phyloP scores from a whole-genome alignment of 352 stramenopile species.

The Pythium scleroteichum region DNA sequence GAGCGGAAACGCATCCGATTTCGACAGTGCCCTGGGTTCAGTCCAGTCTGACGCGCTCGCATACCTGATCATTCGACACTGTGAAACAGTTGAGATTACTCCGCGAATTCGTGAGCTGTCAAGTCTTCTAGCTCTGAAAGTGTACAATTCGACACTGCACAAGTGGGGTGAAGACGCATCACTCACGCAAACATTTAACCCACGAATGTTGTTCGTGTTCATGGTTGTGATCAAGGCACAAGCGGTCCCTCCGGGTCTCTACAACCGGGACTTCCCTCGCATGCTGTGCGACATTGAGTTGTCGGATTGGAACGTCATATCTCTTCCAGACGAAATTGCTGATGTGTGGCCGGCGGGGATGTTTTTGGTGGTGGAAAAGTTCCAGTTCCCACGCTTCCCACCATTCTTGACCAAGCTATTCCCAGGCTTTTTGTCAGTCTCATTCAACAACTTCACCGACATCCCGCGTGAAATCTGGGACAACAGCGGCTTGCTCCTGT shows the following conservation, averaged over 20 bases:
- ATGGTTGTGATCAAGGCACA: conserved; percentile 14
- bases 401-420: background rate
- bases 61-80: conserved; percentile 30
- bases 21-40: conserved; percentile 16
- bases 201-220: conserved; percentile 16
- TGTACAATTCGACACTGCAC: conserved; percentile 29
- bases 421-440: conserved; percentile 2
- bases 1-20: conserved; percentile 16
- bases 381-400: background rate
- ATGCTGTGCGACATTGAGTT: conserved; percentile 19
- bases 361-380: conserved; percentile 24
- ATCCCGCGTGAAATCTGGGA: background rate
- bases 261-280: conserved; percentile 13
- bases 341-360: conserved; percentile 10
- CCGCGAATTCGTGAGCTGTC: conserved; percentile 16
- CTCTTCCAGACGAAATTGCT: conserved; percentile 7
- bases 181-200: conserved; percentile 22
- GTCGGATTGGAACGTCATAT: conserved; percentile 17
- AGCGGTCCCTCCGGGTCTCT: conserved; percentile 13
- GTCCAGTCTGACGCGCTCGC: conserved; percentile 24
- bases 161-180: conserved; percentile 20
- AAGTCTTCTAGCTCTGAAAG: conserved; percentile 23
- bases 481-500: background rate
- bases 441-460: conserved; percentile 12
- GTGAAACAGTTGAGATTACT: conserved; percentile 19